Conservation (phyloP, 257 asterid species). For the Ophiorrhiza pumila region DNA sequence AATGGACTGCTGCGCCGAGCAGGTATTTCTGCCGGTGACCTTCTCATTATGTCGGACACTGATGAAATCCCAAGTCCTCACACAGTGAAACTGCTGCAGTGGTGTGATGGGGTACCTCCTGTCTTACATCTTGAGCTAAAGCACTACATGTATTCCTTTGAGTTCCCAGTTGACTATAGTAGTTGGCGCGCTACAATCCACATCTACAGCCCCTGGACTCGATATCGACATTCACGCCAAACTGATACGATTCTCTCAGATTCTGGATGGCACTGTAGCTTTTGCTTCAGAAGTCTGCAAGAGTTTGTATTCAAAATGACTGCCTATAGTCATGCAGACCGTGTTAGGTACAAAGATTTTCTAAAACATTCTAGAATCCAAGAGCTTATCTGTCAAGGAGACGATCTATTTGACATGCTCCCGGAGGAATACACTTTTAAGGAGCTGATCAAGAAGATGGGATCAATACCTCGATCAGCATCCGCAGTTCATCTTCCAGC, state of each 20-base stretch:
- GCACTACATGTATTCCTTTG: conserved; percentile 75
- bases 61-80: conserved; percentile 95
- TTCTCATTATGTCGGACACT: conserved; percentile 76
- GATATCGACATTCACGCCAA: conserved; percentile 69
- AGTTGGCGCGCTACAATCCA: conserved; percentile 85
- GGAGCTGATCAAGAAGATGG: conserved; percentile 83
- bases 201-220: conserved; percentile 50
- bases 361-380: conserved; percentile 67
- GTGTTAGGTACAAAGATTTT: conserved; percentile 45
- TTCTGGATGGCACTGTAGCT: conserved; percentile 97
- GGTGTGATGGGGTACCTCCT: conserved; percentile 88
- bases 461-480: conserved; percentile 67
- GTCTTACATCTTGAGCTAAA: conserved; percentile 69
- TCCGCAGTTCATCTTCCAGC: conserved; percentile 89
- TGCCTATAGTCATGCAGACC: conserved; percentile 65
- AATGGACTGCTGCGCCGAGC: conserved; percentile 53
- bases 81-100: conserved; percentile 70
- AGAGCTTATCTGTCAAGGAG: conserved; percentile 61
- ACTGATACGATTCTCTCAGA: conserved; percentile 63
- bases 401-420: conserved; percentile 82
- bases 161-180: conserved; percentile 77
- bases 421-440: conserved; percentile 90
- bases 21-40: conserved; percentile 66
- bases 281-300: conserved; percentile 54
- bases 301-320: conserved; percentile 71